Evolutionary conservation across 345 rosid species (phyloP).

Genomic region (Eucalyptus globulus): DNA sequence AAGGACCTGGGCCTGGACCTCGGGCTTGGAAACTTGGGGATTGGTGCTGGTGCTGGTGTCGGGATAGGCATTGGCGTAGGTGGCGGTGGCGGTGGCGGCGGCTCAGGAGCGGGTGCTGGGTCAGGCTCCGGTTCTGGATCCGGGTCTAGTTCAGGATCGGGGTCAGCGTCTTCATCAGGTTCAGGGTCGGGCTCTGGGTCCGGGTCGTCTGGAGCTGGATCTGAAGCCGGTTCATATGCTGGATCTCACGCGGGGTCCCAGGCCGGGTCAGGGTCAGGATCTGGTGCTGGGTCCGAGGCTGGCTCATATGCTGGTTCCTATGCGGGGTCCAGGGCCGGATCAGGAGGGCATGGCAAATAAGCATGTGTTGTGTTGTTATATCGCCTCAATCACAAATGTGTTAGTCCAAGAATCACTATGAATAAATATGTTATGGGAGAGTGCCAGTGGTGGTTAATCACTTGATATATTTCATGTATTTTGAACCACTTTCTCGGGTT

Average conservation of each 20-base stretch:
- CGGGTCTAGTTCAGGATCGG: conserved; percentile 39
- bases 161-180: conserved; percentile 56
- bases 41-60: conserved; percentile 23
- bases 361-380: not conserved
- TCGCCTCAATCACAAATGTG: not conserved
- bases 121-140: conserved; percentile 4
- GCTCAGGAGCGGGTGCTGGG: conserved; percentile 5
- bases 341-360: not conserved
- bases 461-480: not conserved
- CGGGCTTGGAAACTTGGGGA: conserved; percentile 20
- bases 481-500: not conserved
- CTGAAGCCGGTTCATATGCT: conserved; percentile 60
- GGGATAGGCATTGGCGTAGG: conserved; percentile 28
- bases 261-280: conserved; percentile 27
- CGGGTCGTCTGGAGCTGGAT: conserved; percentile 38
- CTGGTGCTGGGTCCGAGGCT: conserved; percentile 53
- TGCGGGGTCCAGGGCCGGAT: conserved; percentile 59
- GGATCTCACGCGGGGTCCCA: conserved; percentile 43
- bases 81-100: not conserved
- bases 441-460: not conserved
- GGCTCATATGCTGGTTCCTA: conserved; percentile 68
- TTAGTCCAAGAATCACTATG: not conserved
- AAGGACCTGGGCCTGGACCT: conserved; percentile 44
- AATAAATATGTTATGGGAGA: not conserved
- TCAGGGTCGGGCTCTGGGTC: conserved; percentile 64